These are phyloP conservation scores for Pleurotus tuoliensis DNA, from an alignment of 768 basidiomycete species.

Conservation along the genomic window DNA sequence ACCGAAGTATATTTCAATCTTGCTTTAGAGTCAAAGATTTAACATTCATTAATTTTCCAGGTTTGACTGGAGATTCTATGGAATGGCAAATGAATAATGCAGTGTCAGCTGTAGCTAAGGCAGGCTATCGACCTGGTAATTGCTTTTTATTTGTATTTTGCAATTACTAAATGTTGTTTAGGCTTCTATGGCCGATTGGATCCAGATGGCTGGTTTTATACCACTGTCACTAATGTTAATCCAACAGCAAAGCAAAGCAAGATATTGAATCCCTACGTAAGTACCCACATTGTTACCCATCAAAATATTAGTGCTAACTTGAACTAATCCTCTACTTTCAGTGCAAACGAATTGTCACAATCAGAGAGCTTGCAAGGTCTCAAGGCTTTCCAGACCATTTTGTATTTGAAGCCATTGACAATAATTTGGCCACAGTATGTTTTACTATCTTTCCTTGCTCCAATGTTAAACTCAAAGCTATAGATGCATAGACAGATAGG, in stretches of 20 bases:
- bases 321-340: constrained; percentile 19
- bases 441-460: background rate
- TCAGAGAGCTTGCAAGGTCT: constrained; percentile 73
- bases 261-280: constrained; percentile 64
- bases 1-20: constrained; percentile 41
- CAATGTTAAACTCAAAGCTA: background rate
- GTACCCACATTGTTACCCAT: too few species aligned
- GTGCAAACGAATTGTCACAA: constrained; percentile 69
- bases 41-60: constrained; percentile 22
- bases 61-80: constrained; percentile 36
- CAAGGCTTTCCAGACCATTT: constrained; percentile 83
- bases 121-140: constrained; percentile 49
- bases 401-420: constrained; percentile 47
- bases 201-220: constrained; percentile 53
- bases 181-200: constrained; percentile 60
- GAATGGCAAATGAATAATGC: constrained; percentile 66
- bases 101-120: constrained; percentile 48
- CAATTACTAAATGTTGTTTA: background rate
- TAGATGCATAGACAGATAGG: constrained; percentile 82
- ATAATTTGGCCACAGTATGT: constrained; percentile 61
- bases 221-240: constrained; percentile 75
- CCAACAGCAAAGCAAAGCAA: constrained; percentile 75
- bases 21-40: background rate
- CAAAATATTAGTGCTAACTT: constrained; percentile 13
- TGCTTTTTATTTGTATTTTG: background rate